phyloP scores from a whole-genome alignment of 1,284 basidiomycete genomes.

The Melampsora americana region DNA sequence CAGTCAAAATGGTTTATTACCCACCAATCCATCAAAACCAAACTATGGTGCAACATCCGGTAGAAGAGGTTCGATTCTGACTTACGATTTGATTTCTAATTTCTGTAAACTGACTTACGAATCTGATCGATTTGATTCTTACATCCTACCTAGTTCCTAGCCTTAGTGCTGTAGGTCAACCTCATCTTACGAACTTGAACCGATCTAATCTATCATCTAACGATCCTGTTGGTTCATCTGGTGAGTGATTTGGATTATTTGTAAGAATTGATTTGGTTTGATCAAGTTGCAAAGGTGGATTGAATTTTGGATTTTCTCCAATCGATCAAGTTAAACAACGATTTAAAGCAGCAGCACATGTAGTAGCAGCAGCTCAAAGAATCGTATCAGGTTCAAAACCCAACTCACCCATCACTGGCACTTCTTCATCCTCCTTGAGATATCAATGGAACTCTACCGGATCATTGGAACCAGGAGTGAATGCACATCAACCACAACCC shows the following conservation, averaged over 20 bases:
- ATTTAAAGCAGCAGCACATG: background rate
- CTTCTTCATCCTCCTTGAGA: background rate
- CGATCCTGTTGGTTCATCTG: background rate
- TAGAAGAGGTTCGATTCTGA: no score
- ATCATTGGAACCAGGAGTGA: slow-evolving; percentile 17
- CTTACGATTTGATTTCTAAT: no score
- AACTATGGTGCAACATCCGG: no score
- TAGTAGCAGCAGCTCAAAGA: slow-evolving; percentile 1
- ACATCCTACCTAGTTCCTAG: background rate
- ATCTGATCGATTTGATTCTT: no score
- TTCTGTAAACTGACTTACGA: no score
- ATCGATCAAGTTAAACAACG: background rate
- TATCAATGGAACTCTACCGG: slow-evolving; percentile 22
- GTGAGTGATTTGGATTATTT: no score
- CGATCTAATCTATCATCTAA: background rate
- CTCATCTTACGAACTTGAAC: background rate
- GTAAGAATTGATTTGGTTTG: no score
- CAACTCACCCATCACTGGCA: no score
- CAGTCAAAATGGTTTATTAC: no score
- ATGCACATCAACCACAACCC: slow-evolving; percentile 25
- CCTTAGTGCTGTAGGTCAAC: background rate
- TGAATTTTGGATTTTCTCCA: no score
- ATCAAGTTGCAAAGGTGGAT: no score
- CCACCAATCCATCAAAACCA: no score
- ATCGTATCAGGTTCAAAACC: slow-evolving; percentile 2